Percentiles rank a stretch among this genome's conserved stretches.
Conservation (phyloP, 495 filamentous ascomycete species). For the Annulohypoxylon nitens region DNA sequence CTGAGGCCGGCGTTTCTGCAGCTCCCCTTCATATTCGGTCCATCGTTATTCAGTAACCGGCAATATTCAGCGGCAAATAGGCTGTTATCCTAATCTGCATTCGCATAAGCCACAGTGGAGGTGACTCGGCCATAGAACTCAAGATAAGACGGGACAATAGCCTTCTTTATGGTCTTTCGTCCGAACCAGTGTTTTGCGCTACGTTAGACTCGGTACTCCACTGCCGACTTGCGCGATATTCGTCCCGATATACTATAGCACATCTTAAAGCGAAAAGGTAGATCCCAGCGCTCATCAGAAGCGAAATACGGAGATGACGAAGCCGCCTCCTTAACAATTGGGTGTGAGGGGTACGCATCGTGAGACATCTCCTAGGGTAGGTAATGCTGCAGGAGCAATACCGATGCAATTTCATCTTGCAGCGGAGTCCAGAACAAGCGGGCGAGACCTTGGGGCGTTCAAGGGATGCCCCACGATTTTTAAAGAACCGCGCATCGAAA, state of each 20-base stretch:
- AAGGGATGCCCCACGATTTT: slow-evolving; percentile 47
- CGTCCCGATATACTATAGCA: not conserved
- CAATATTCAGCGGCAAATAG: slow-evolving; percentile 44
- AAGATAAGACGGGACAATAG: slow-evolving; percentile 10
- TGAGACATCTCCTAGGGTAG: slow-evolving; percentile 38
- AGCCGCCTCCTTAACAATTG: slow-evolving; percentile 4
- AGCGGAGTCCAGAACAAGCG: slow-evolving; percentile 44
- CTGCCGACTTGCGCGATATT: slow-evolving; percentile 24
- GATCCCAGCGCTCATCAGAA: not conserved
- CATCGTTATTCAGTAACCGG: slow-evolving; percentile 30
- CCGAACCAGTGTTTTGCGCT: slow-evolving; percentile 18
- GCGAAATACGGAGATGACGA: slow-evolving; percentile 14
- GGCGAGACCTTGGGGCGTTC: slow-evolving; percentile 40
- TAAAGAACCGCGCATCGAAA: slow-evolving; percentile 36
- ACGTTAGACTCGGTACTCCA: slow-evolving; percentile 35
- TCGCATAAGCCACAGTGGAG: slow-evolving; percentile 42
- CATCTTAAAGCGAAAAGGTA: not conserved
- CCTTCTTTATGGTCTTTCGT: slow-evolving; percentile 1
- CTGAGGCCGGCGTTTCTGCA: slow-evolving; percentile 13
- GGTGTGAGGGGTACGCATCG: slow-evolving; percentile 23
- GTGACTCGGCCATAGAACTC: slow-evolving; percentile 12
- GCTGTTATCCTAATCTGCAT: slow-evolving; percentile 42
- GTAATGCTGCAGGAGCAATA: slow-evolving; percentile 48
- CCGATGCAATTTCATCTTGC: slow-evolving; percentile 51
- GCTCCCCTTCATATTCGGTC: slow-evolving; percentile 26